Percentiles rank a stretch among this genome's conserved stretches.
These are phyloP conservation scores for Puccinia horiana DNA, from an alignment of 1,284 basidiomycete species.

Conservation along the genomic window DNA sequence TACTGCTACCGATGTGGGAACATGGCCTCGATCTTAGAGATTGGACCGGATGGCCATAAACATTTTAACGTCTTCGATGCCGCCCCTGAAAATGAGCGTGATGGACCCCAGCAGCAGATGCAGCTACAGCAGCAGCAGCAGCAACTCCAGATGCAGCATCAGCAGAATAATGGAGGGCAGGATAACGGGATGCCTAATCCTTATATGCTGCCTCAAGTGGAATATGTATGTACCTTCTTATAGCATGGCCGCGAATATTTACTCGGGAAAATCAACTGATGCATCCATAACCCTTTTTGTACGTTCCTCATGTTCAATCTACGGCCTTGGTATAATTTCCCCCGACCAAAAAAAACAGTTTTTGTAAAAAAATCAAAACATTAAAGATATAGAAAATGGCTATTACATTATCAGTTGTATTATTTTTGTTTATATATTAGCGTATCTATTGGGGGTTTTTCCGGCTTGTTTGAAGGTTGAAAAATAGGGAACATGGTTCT, in stretches of 20 bases:
- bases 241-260: background rate
- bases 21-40: slow-evolving; percentile 91
- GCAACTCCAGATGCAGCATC: slow-evolving; percentile 52
- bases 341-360: background rate
- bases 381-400: background rate
- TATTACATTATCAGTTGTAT: background rate
- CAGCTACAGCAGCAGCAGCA: slow-evolving; percentile 46
- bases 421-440: background rate
- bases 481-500: background rate
- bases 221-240: slow-evolving; percentile 36
- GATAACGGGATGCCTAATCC: slow-evolving; percentile 29
- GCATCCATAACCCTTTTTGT: background rate
- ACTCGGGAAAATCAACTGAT: background rate
- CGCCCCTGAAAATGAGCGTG: slow-evolving; percentile 88
- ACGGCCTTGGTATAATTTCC: background rate
- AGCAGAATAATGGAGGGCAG: slow-evolving; percentile 31
- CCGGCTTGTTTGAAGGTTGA: background rate
- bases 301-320: background rate
- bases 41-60: slow-evolving; percentile 82
- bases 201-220: slow-evolving; percentile 38
- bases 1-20: slow-evolving; percentile 99
- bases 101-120: slow-evolving; percentile 55
- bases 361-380: background rate
- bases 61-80: slow-evolving; percentile 99
- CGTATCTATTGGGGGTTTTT: background rate